Conservation (phyloP, 1,284 basidiomycete genomes). For the Irpex sp. region DNA sequence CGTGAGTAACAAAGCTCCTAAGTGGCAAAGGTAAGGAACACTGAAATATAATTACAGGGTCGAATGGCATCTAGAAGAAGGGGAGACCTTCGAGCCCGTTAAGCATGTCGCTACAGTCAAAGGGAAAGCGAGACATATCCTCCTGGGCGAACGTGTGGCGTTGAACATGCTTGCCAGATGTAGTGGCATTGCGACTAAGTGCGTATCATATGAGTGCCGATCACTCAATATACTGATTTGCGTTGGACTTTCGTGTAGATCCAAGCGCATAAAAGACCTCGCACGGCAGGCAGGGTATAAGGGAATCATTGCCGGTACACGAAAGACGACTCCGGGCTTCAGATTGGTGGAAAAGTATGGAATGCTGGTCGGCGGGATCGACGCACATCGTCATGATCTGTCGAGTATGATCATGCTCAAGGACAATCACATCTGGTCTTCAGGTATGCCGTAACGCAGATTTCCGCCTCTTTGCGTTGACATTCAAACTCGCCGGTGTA, state of each 20-base stretch:
- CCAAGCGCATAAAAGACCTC: slow-evolving; percentile 77
- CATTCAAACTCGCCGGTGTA: slow-evolving; percentile 2
- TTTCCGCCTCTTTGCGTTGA: not conserved
- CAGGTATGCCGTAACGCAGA: slow-evolving; percentile 46
- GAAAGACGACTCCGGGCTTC: slow-evolving; percentile 99
- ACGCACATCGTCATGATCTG: slow-evolving; percentile 94
- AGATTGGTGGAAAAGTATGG: slow-evolving; percentile 98
- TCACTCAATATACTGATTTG: not conserved
- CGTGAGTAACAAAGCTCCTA: slow-evolving; percentile 48
- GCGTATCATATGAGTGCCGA: slow-evolving; percentile 22
- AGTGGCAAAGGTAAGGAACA: not conserved
- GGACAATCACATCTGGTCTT: slow-evolving; percentile 99
- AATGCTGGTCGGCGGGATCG: slow-evolving; percentile 97
- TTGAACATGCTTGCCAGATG: slow-evolving; percentile 94
- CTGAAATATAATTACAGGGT: slow-evolving; percentile 51
- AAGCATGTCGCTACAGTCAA: slow-evolving; percentile 91
- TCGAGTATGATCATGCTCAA: slow-evolving; percentile 99
- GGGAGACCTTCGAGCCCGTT: slow-evolving; percentile 73
- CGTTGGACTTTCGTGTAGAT: slow-evolving; percentile 42
- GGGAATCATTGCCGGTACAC: slow-evolving; percentile 91
- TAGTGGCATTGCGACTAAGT: slow-evolving; percentile 96
- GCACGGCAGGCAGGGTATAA: slow-evolving; percentile 80
- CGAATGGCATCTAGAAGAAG: slow-evolving; percentile 90
- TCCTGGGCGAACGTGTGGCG: slow-evolving; percentile 94
- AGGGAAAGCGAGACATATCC: slow-evolving; percentile 83